These are phyloP conservation scores for Vachellia pachyceras DNA, from an alignment of 306 rosid species.

Conservation along the genomic window DNA sequence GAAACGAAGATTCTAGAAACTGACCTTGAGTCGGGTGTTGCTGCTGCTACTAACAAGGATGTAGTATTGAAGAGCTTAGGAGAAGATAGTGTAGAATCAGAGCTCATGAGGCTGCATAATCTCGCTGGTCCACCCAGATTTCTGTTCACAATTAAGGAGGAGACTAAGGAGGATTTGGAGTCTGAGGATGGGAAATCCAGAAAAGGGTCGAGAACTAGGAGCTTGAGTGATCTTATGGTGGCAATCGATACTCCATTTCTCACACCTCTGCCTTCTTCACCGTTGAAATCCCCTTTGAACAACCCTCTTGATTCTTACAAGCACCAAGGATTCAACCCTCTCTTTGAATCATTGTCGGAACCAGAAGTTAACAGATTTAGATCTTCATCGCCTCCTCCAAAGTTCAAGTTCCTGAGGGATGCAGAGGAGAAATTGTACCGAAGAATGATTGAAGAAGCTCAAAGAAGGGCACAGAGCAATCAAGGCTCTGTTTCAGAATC, in stretches of 20 bases:
- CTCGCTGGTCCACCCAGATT: slow-evolving; percentile 83
- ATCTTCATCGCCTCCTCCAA: slow-evolving; percentile 76
- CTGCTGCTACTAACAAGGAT: slow-evolving; percentile 40
- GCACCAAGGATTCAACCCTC: slow-evolving; percentile 76
- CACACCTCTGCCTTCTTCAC: slow-evolving; percentile 61
- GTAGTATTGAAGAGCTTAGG: slow-evolving; percentile 48
- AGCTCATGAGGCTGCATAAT: slow-evolving; percentile 82
- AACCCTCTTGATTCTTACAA: slow-evolving; percentile 52
- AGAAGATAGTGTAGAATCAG: slow-evolving; percentile 68
- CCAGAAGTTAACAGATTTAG: slow-evolving; percentile 52
- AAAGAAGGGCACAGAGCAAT: slow-evolving; percentile 44
- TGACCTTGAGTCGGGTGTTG: slow-evolving; percentile 57
- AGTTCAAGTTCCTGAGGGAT: slow-evolving; percentile 75
- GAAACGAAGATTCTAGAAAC: slow-evolving; percentile 41
- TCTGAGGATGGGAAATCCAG: slow-evolving; percentile 67
- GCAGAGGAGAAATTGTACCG: slow-evolving; percentile 78
- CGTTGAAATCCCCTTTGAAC: slow-evolving; percentile 49
- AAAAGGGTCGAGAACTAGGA: slow-evolving; percentile 69
- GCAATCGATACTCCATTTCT: slow-evolving; percentile 57
- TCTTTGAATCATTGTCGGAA: slow-evolving; percentile 67
- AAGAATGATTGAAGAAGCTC: slow-evolving; percentile 67
- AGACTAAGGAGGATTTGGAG: slow-evolving; percentile 80
- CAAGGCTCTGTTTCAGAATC: slow-evolving; percentile 17
- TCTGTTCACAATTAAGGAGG: slow-evolving; percentile 83
- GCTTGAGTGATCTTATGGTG: slow-evolving; percentile 63